phyloP scores from a whole-genome alignment of 768 basidiomycete species.

The Pholiota molesta region DNA sequence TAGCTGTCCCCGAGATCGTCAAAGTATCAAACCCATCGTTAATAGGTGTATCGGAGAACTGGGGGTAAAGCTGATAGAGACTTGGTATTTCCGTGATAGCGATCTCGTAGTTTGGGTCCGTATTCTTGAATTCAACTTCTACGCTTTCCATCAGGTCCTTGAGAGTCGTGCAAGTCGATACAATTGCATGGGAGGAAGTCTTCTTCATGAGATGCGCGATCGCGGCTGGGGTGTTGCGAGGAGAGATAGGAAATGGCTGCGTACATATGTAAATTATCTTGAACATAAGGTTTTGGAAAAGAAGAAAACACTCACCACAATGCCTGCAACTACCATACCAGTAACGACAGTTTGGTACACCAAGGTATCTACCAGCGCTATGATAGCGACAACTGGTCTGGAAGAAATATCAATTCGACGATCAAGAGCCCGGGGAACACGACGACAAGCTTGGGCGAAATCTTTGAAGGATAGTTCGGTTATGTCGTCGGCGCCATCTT shows the following conservation, averaged over 20 bases:
- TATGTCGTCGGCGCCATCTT: slow-evolving; percentile 12
- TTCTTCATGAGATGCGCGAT: slow-evolving; percentile 33
- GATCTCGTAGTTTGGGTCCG: slow-evolving; percentile 23
- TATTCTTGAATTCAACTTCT: slow-evolving; percentile 18
- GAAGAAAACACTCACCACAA: slow-evolving; percentile 25
- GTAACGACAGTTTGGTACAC: slow-evolving; percentile 28
- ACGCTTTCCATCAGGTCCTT: slow-evolving; percentile 23
- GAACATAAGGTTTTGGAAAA: not conserved
- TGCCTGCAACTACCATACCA: slow-evolving; percentile 31
- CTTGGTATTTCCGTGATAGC: slow-evolving; percentile 34
- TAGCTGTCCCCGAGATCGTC: not conserved
- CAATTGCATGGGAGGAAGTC: slow-evolving; percentile 31
- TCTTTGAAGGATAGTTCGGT: not conserved
- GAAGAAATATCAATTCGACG: not conserved
- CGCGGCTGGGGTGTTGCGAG: slow-evolving; percentile 38
- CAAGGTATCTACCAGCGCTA: slow-evolving; percentile 33
- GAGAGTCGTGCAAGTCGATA: slow-evolving; percentile 30
- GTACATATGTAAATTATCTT: not conserved
- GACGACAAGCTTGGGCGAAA: not conserved
- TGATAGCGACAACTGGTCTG: slow-evolving; percentile 31
- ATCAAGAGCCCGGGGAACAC: not conserved
- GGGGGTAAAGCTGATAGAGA: slow-evolving; percentile 37
- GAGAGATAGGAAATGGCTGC: slow-evolving; percentile 40
- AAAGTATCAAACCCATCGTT: not conserved
- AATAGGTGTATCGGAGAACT: slow-evolving; percentile 21